These are phyloP conservation scores for Narthecium ossifragum DNA, from an alignment of 106 monocot genomes.

Conservation along the genomic window DNA sequence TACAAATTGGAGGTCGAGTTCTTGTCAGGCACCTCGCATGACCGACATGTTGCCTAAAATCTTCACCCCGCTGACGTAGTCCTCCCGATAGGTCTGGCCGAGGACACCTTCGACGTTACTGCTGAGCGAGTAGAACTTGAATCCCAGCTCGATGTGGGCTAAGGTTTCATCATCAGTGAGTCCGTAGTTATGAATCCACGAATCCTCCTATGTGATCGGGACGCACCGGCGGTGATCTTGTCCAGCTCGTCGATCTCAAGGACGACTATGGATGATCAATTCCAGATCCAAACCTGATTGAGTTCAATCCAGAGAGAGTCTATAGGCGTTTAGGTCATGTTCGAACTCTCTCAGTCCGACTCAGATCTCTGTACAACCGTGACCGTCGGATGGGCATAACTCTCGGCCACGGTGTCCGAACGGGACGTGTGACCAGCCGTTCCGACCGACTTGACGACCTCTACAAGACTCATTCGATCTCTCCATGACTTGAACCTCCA, in stretches of 20 bases:
- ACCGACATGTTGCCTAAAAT: constrained; percentile 20
- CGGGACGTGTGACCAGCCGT: too few species aligned
- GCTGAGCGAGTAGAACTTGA: constrained; percentile 11
- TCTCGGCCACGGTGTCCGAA: too few species aligned
- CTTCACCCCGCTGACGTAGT: constrained; percentile 13
- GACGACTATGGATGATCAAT: too few species aligned
- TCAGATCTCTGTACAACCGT: background rate
- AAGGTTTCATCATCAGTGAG: constrained; percentile 17
- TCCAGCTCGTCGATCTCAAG: constrained; percentile 3
- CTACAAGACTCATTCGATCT: too few species aligned
- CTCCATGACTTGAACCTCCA: too few species aligned
- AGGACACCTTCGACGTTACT: constrained; percentile 16
- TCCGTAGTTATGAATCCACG: constrained; percentile 9
- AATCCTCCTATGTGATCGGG: constrained; percentile 18
- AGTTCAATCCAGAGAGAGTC: too few species aligned
- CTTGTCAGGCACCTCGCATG: constrained; percentile 20
- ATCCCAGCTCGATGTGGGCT: constrained; percentile 21
- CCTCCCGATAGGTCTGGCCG: constrained; percentile 19
- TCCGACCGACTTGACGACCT: too few species aligned
- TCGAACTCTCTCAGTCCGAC: constrained; percentile 5
- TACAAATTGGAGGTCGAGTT: constrained; percentile 12
- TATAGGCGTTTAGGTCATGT: too few species aligned
- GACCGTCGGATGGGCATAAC: too few species aligned
- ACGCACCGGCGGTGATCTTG: constrained; percentile 6
- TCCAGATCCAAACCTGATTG: too few species aligned